A percentile compares a stretch with the other conserved stretches of the same genome.
Conservation (phyloP, 139 green algal genomes). For the Diplosphaera chodatii region DNA sequence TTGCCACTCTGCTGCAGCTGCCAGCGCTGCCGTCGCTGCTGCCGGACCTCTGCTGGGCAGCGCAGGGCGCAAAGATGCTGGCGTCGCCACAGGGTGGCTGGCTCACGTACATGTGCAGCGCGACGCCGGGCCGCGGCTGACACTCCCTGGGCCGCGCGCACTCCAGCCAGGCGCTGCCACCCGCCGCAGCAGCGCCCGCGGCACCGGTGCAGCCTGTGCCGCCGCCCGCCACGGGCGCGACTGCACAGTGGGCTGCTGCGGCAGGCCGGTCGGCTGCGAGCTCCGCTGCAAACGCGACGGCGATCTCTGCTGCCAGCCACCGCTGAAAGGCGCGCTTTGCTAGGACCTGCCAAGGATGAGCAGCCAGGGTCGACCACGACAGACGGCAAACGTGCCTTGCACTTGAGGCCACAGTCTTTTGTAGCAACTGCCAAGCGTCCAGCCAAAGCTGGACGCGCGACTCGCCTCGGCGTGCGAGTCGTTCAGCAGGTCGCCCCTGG, state of each 20-base stretch:
- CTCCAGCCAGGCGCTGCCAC: background rate
- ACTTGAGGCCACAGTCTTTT: too few relatives aligned
- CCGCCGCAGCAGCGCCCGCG: too few relatives aligned
- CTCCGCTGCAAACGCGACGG: background rate
- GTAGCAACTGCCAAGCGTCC: too few relatives aligned
- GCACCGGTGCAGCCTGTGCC: background rate
- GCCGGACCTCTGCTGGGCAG: background rate
- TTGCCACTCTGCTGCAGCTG: background rate
- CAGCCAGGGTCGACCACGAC: too few relatives aligned
- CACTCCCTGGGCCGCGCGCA: constrained; percentile 10
- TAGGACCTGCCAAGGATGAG: too few relatives aligned
- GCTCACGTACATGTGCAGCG: constrained; percentile 71
- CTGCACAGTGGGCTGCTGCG: too few relatives aligned
- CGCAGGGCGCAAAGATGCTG: constrained; percentile 43
- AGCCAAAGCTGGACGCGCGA: too few relatives aligned
- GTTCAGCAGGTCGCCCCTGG: background rate
- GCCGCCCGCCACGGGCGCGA: too few relatives aligned
- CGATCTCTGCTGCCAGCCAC: constrained; percentile 62
- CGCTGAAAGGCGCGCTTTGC: too few relatives aligned
- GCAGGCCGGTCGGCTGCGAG: too few relatives aligned
- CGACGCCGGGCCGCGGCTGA: constrained; percentile 37
- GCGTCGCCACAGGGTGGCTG: constrained; percentile 83
- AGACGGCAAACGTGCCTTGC: too few relatives aligned
- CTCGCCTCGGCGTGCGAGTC: too few relatives aligned
- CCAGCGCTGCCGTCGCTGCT: background rate